These are phyloP conservation scores for Chaetomiaceae sp. DNA, from an alignment of 2,329 filamentous ascomycete species.

Conservation along the genomic window DNA sequence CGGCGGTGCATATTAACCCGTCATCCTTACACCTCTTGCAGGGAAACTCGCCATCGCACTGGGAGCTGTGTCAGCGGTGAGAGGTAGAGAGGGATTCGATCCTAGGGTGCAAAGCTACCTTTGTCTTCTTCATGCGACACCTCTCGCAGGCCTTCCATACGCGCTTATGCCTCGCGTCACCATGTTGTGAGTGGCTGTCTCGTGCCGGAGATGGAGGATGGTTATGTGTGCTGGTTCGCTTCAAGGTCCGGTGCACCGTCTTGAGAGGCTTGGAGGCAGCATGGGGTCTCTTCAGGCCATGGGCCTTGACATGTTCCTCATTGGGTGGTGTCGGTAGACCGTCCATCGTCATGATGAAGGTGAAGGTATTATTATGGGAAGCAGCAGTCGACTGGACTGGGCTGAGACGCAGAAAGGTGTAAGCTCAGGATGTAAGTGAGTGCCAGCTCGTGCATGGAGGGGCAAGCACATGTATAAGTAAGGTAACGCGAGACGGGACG, in stretches of 20 bases:
- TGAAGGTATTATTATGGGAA: conserved; percentile 4
- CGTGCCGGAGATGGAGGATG: conserved; percentile 37
- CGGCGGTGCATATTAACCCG: conserved; percentile 59
- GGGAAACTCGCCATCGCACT: conserved; percentile 63
- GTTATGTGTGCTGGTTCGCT: conserved; percentile 44
- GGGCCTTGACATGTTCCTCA: conserved; percentile 41
- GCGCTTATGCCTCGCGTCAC: conserved; percentile 57
- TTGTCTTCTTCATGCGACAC: conserved; percentile 67
- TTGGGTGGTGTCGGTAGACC: conserved; percentile 51
- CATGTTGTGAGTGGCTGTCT: conserved; percentile 36
- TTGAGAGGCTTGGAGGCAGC: conserved; percentile 45
- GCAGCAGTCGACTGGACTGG: neutral
- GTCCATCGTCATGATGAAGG: conserved; percentile 39
- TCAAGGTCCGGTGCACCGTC: conserved; percentile 47
- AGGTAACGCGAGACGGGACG: neutral
- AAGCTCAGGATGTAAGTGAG: conserved; percentile 3
- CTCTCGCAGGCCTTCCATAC: conserved; percentile 65
- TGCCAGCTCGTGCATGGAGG: neutral
- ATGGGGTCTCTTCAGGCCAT: conserved; percentile 37
- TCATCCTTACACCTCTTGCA: conserved; percentile 65
- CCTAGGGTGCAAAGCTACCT: conserved; percentile 41
- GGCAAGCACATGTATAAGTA: conserved; percentile 1
- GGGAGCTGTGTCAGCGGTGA: conserved; percentile 1
- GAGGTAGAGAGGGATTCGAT: too few relatives aligned
- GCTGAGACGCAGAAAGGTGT: neutral